Conservation (phyloP, 805 yeast species). For the Saturnispora mendoncae region DNA sequence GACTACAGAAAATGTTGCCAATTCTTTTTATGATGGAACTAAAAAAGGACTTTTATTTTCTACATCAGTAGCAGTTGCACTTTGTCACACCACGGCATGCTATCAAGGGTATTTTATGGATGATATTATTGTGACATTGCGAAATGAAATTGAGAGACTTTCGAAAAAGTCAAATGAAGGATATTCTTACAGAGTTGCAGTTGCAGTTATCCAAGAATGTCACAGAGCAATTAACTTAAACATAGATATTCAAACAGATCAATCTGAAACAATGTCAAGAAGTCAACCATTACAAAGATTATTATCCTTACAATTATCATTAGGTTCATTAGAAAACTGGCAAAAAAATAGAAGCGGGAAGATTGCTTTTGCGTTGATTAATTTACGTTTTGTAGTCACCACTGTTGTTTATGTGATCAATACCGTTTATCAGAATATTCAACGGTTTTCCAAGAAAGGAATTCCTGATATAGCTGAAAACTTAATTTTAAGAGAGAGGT, state of each 20-base stretch:
- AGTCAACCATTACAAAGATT: constrained; percentile 73
- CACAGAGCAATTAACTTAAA: constrained; percentile 71
- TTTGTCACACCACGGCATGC: constrained; percentile 61
- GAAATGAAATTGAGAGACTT: constrained; percentile 34
- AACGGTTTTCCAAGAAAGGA: constrained; percentile 48
- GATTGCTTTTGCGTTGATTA: constrained; percentile 56
- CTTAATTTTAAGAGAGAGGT: constrained; percentile 46
- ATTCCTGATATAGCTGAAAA: constrained; percentile 37
- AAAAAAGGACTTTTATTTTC: constrained; percentile 30
- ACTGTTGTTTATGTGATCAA: constrained; percentile 57
- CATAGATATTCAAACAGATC: constrained; percentile 62
- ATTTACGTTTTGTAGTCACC: constrained; percentile 62
- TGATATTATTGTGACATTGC: constrained; percentile 54
- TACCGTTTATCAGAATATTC: constrained; percentile 55
- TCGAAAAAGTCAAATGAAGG: constrained; percentile 18
- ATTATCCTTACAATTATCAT: constrained; percentile 55
- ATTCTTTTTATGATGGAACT: constrained; percentile 10
- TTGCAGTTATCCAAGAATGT: constrained; percentile 49
- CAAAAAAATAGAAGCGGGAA: constrained; percentile 32
- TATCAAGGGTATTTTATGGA: constrained; percentile 59
- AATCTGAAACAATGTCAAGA: constrained; percentile 63
- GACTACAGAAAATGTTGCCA: constrained; percentile 14
- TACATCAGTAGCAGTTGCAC: constrained; percentile 53
- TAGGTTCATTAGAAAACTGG: constrained; percentile 44
- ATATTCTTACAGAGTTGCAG: constrained; percentile 29